These are phyloP conservation scores for Anisodus tanguticus DNA, from an alignment of 257 asterid species.

Conservation along the genomic window DNA sequence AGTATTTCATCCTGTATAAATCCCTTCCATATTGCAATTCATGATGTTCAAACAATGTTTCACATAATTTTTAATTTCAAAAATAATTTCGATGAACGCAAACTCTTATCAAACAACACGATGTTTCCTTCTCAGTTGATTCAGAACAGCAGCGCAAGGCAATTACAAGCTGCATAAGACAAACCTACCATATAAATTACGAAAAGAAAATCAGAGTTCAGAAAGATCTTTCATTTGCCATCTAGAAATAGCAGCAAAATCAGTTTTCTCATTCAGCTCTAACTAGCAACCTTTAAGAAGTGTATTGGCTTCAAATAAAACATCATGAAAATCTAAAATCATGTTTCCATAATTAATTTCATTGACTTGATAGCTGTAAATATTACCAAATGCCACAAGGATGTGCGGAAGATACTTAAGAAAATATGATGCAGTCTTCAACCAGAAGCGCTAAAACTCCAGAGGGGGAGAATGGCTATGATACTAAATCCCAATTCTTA, in stretches of 20 bases:
- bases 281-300: neutral
- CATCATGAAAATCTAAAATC: neutral
- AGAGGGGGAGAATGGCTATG: neutral
- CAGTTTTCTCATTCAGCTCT: neutral
- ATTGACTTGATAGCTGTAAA: neutral
- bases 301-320: neutral
- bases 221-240: neutral
- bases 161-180: neutral
- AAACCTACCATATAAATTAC: neutral
- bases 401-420: neutral
- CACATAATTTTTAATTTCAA: neutral
- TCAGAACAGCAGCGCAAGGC: neutral
- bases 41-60: neutral
- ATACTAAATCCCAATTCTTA: neutral
- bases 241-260: neutral
- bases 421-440: neutral
- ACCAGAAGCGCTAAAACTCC: neutral
- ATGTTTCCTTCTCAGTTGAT: neutral
- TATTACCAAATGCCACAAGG: neutral
- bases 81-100: neutral
- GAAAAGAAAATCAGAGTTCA: neutral
- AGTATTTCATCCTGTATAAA: conserved; percentile 13
- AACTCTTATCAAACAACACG: neutral
- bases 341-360: conserved; percentile 13
- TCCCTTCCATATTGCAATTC: neutral